phyloP scores from a whole-genome alignment of 805 yeast species.

The Wickerhamomyces sydowiorum region DNA sequence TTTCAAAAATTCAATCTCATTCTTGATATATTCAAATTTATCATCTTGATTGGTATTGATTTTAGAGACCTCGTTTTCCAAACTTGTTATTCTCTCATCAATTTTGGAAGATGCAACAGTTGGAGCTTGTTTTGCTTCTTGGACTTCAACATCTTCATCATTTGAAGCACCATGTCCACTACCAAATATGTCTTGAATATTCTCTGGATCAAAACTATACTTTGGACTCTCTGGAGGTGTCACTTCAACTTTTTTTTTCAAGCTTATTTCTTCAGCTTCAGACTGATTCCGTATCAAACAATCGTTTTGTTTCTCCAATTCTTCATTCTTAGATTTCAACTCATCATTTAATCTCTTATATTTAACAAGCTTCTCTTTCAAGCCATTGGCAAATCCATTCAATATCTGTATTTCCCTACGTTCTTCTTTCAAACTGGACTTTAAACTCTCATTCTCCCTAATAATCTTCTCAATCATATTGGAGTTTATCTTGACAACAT shows the following conservation, averaged over 20 bases:
- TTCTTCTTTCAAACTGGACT: conserved; percentile 25
- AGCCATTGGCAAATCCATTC: conserved; percentile 25
- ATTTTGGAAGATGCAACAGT: not conserved
- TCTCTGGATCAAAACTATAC: conserved; percentile 6
- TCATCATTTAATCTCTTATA: conserved; percentile 27
- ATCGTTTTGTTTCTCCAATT: conserved; percentile 7
- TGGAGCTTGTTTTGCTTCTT: not conserved
- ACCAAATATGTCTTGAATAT: conserved; percentile 13
- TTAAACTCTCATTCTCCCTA: conserved; percentile 30
- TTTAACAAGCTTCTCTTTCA: conserved; percentile 29
- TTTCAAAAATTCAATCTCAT: conserved; percentile 18
- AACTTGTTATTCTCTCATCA: conserved; percentile 1
- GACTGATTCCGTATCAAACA: not conserved
- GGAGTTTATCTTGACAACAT: conserved; percentile 29
- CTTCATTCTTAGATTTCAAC: conserved; percentile 11
- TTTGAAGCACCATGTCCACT: not conserved
- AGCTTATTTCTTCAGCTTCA: conserved; percentile 8
- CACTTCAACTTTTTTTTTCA: not conserved
- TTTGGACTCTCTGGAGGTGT: conserved; percentile 1
- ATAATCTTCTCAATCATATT: conserved; percentile 32
- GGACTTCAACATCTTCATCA: not conserved
- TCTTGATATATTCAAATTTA: conserved; percentile 12
- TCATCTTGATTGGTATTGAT: conserved; percentile 8
- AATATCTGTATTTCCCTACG: conserved; percentile 24
- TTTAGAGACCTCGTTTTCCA: conserved; percentile 1